Conservation (phyloP, 345 rosid species). For the Aquilaria malaccensis region DNA sequence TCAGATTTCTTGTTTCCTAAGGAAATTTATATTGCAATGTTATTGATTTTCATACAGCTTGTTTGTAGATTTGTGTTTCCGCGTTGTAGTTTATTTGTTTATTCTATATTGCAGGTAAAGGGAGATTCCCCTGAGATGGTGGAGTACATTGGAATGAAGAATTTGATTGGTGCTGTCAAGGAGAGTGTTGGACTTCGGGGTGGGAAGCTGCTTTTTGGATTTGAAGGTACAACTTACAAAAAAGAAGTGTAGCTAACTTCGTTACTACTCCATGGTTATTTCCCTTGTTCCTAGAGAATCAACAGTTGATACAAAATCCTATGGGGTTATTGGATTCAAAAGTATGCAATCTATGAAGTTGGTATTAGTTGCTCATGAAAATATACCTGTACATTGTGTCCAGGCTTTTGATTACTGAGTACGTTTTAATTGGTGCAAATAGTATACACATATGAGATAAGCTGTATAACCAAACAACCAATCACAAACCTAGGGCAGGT, state of each 20-base stretch:
- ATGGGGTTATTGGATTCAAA: not conserved
- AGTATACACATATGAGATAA: not conserved
- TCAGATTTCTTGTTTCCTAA: slow-evolving; percentile 11
- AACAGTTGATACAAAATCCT: not conserved
- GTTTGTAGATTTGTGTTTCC: not conserved
- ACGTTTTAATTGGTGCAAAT: not conserved
- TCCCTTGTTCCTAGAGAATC: slow-evolving; percentile 1
- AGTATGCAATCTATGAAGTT: not conserved
- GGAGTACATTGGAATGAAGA: slow-evolving; percentile 80
- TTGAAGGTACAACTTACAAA: slow-evolving; percentile 40
- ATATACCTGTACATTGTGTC: too few species aligned
- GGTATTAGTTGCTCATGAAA: not conserved
- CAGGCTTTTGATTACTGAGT: not conserved
- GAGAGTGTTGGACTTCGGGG: slow-evolving; percentile 59
- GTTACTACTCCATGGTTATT: slow-evolving; percentile 10
- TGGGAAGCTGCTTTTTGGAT: slow-evolving; percentile 75
- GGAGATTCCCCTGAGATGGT: slow-evolving; percentile 96
- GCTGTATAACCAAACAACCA: not conserved
- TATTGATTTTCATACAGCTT: not conserved
- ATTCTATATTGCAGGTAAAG: slow-evolving; percentile 57
- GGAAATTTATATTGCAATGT: slow-evolving; percentile 9
- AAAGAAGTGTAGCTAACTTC: slow-evolving; percentile 2
- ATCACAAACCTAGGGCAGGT: too few species aligned
- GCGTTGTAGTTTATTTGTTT: slow-evolving; percentile 6
- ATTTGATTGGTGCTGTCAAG: slow-evolving; percentile 70